phyloP scores from a whole-genome alignment of 768 basidiomycete genomes.

The Mycena haematopus region DNA sequence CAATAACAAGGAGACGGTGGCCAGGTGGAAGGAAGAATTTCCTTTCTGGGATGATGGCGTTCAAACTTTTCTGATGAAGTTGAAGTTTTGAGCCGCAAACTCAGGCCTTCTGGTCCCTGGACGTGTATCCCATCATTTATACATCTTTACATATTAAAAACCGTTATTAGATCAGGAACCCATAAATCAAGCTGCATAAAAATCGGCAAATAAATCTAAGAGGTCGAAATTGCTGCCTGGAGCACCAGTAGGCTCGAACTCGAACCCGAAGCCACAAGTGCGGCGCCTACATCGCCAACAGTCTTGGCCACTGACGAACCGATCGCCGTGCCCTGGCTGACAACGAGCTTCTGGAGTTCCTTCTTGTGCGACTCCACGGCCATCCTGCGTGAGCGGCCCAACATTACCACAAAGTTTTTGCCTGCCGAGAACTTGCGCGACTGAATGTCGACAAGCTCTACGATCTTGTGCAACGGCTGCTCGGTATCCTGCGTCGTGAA shows the following conservation, averaged over 20 bases:
- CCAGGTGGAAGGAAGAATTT: too few relatives aligned
- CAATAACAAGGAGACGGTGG: too few relatives aligned
- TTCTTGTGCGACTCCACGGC: constrained; percentile 60
- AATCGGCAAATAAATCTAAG: constrained; percentile 3
- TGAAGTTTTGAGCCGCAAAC: too few relatives aligned
- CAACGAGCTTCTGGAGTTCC: constrained; percentile 62
- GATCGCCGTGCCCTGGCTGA: constrained; percentile 47
- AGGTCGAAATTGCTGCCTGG: constrained; percentile 50
- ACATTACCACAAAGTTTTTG: constrained; percentile 65
- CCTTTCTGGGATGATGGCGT: too few relatives aligned
- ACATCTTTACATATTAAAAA: too few relatives aligned
- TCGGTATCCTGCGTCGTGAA: constrained; percentile 61
- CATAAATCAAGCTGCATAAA: neutral
- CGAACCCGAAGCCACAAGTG: constrained; percentile 61
- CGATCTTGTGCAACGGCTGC: constrained; percentile 61
- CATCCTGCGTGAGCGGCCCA: constrained; percentile 78
- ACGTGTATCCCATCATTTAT: too few relatives aligned
- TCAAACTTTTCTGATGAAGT: too few relatives aligned
- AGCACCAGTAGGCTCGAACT: constrained; percentile 60
- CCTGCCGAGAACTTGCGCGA: constrained; percentile 36
- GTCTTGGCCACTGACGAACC: constrained; percentile 71
- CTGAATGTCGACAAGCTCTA: constrained; percentile 48
- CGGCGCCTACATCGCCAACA: constrained; percentile 77
- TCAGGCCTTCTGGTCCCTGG: too few relatives aligned
- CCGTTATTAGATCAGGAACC: too few relatives aligned